These are phyloP conservation scores for Hordeum vulgare DNA, from an alignment of 176 grass and related monocot genomes.

Conservation along the genomic window MorexV3_pseudomolecules_assembly NC_058520.1:83646890-83647389, in stretches of 20 bases:
- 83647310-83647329: slow-evolving; percentile 46
- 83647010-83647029: neutral
- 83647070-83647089: neutral
- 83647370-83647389: slow-evolving; percentile 96
- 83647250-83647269: neutral
- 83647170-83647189: slow-evolving; percentile 67
- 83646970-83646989: slow-evolving; percentile 60
- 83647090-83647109: neutral
- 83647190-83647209: neutral
- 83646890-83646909: neutral
- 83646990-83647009: slow-evolving; percentile 25
- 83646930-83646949: neutral
- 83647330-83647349: slow-evolving; percentile 38
- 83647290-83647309: slow-evolving; percentile 45
- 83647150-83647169: slow-evolving; percentile 64
- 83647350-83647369: slow-evolving; percentile 25
- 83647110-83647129: slow-evolving; percentile 45
- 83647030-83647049: neutral
- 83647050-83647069: neutral
- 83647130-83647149: slow-evolving; percentile 38
- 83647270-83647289: neutral
- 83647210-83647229: neutral
- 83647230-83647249: neutral
- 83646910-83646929: neutral
- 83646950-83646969: slow-evolving; percentile 31